Conservation (phyloP, 2,329 filamentous ascomycete species). For the Penicillium sumatraense region DNA sequence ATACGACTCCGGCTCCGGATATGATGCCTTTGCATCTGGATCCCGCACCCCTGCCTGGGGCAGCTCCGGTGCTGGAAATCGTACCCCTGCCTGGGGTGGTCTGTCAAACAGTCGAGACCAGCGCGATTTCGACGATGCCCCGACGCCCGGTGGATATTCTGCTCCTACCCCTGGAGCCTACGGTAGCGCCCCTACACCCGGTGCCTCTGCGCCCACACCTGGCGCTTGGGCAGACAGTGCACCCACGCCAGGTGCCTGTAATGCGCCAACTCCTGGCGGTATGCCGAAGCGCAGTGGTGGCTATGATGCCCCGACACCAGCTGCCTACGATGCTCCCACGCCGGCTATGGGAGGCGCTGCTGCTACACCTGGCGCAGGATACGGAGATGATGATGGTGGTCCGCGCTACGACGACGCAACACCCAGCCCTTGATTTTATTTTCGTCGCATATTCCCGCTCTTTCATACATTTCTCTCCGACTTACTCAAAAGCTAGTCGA, state of each 20-base stretch:
- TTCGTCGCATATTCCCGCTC: conserved; percentile 11
- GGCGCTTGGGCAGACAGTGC: conserved; percentile 50
- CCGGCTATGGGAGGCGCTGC: conserved; percentile 47
- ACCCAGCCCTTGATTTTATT: conserved; percentile 41
- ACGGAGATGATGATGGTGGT: conserved; percentile 45
- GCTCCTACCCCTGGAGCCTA: conserved; percentile 68
- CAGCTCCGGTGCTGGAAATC: conserved; percentile 54
- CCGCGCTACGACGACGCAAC: conserved; percentile 50
- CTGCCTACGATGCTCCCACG: conserved; percentile 53
- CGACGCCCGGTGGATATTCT: conserved; percentile 72
- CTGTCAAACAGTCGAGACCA: conserved; percentile 32
- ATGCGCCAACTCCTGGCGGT: conserved; percentile 49
- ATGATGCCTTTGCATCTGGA: conserved; percentile 69
- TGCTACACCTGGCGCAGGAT: conserved; percentile 44
- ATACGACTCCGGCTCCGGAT: conserved; percentile 66
- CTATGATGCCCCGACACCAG: conserved; percentile 29
- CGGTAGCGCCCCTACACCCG: conserved; percentile 67
- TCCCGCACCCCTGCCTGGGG: conserved; percentile 78
- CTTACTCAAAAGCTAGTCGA: conserved; percentile 21
- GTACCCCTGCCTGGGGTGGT: conserved; percentile 50
- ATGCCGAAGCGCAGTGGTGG: conserved; percentile 28
- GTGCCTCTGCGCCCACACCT: conserved; percentile 63
- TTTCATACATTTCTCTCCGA: conserved; percentile 12
- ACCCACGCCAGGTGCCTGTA: conserved; percentile 51
- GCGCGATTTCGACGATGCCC: conserved; percentile 68